Evolutionary conservation across 1,284 basidiomycete species (phyloP).

Genomic region (Moesziomyces parantarcticus): DNA sequence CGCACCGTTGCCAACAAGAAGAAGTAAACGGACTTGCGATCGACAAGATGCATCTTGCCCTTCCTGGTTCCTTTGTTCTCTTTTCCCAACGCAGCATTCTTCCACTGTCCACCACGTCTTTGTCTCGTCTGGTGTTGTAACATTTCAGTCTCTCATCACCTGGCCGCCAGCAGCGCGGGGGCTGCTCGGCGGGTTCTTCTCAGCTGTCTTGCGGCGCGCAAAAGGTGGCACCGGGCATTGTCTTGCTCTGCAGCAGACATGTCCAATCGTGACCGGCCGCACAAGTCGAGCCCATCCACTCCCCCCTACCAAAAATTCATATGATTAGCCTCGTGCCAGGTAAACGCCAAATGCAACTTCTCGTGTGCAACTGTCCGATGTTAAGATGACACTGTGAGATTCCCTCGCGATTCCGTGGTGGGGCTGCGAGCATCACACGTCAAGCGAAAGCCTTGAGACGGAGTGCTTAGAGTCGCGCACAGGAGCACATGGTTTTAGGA

Average conservation of each 20-base stretch:
- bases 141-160: constrained; percentile 32
- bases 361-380: too few species aligned
- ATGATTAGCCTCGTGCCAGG: constrained; percentile 48
- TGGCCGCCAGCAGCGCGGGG: constrained; percentile 21
- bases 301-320: constrained; percentile 39
- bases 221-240: constrained; percentile 5
- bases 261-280: constrained; percentile 8
- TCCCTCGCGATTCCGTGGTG: too few species aligned
- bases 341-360: constrained; percentile 6
- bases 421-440: too few species aligned
- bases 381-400: too few species aligned
- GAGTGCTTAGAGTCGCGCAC: too few species aligned
- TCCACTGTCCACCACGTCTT: constrained; percentile 11
- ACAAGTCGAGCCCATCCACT: constrained; percentile 27
- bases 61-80: constrained; percentile 11
- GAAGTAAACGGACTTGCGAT: constrained; percentile 57
- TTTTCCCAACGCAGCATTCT: constrained; percentile 36
- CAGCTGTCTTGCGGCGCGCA: constrained; percentile 7
- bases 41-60: constrained; percentile 1
- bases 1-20: constrained; percentile 68
- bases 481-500: too few species aligned
- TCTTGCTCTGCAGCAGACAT: background rate
- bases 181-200: constrained; percentile 28
- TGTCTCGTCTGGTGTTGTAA: constrained; percentile 39
- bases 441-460: too few species aligned